Evolutionary conservation across 2,329 filamentous ascomycete genomes (phyloP).

Genomic region (Pestalotiopsis sp.): DNA sequence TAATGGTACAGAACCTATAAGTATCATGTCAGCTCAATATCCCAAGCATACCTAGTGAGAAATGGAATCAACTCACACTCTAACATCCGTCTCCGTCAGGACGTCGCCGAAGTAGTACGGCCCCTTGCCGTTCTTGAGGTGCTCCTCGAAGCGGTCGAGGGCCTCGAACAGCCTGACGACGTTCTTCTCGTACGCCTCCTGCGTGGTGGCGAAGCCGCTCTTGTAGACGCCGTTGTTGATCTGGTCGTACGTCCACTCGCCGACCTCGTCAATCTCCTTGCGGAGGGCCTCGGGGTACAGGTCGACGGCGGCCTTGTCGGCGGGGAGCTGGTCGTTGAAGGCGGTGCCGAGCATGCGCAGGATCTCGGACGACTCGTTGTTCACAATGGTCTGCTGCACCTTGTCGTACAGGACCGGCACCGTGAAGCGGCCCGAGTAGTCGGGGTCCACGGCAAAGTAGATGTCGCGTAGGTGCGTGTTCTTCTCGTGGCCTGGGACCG

Average conservation of each 20-base stretch:
- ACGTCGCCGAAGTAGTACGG: slow-evolving; percentile 76
- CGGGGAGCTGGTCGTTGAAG: slow-evolving; percentile 73
- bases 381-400: slow-evolving; percentile 76
- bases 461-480: slow-evolving; percentile 75
- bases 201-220: slow-evolving; percentile 82
- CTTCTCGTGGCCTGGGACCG: slow-evolving; percentile 70
- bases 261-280: slow-evolving; percentile 72
- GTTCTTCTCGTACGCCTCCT: slow-evolving; percentile 80
- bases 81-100: slow-evolving; percentile 81
- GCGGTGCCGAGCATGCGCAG: slow-evolving; percentile 84
- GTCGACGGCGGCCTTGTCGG: slow-evolving; percentile 61
- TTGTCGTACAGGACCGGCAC: slow-evolving; percentile 87
- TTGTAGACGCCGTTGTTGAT: slow-evolving; percentile 77
- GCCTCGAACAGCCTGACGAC: slow-evolving; percentile 72
- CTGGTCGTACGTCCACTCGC: slow-evolving; percentile 78
- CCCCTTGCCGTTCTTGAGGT: slow-evolving; percentile 56
- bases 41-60: not conserved
- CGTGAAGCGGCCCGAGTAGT: slow-evolving; percentile 81
- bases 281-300: slow-evolving; percentile 70
- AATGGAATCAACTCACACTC: slow-evolving; percentile 53
- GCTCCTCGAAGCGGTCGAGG: slow-evolving; percentile 75
- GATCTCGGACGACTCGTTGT: slow-evolving; percentile 91
- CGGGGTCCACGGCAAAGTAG: slow-evolving; percentile 74
- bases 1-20: slow-evolving; percentile 30
- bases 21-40: not conserved